Percentiles rank a stretch among this genome's conserved stretches.
Evolutionary conservation across 768 basidiomycete species (phyloP).

Genomic region (Lenzites betulinus): DNA sequence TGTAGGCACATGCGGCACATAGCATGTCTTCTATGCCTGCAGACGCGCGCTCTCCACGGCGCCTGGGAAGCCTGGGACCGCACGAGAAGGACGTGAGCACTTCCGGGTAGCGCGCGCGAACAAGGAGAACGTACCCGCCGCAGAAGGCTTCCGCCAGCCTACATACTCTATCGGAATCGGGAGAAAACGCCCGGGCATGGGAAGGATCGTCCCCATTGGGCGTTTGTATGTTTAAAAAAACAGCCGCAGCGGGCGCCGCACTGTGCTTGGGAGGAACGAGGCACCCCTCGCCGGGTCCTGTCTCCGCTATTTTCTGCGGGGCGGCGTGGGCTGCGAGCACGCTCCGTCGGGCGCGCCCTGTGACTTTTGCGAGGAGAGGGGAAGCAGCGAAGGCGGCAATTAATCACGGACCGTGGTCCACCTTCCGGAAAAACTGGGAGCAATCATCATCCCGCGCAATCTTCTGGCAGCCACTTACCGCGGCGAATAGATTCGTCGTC

Average conservation of each 20-base stretch:
- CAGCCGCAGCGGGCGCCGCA: neutral
- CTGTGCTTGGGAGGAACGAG: neutral
- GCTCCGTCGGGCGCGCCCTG: conserved; percentile 3
- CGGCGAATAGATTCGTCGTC: neutral
- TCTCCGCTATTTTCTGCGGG: neutral
- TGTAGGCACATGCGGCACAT: neutral
- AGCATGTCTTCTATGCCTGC: neutral
- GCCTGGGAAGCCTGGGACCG: neutral
- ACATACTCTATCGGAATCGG: conserved; percentile 14
- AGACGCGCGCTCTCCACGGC: neutral
- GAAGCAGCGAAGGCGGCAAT: conserved; percentile 4
- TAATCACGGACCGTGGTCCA: conserved; percentile 1
- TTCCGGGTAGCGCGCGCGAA: conserved; percentile 6
- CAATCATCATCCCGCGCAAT: neutral
- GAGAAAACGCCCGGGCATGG: neutral
- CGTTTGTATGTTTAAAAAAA: neutral
- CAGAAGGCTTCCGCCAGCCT: neutral
- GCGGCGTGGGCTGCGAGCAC: neutral
- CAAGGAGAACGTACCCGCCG: neutral
- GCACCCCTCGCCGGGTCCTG: neutral
- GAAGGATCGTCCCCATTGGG: neutral
- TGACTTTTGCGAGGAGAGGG: neutral
- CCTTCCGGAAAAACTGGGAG: neutral
- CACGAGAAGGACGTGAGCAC: neutral
- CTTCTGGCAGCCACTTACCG: neutral